A percentile compares a stretch with the other conserved stretches of the same genome.
These are phyloP conservation scores for Saccharomyces hybrid DNA, from an alignment of 1,139 yeast genomes.

Conservation along the genomic window DNA sequence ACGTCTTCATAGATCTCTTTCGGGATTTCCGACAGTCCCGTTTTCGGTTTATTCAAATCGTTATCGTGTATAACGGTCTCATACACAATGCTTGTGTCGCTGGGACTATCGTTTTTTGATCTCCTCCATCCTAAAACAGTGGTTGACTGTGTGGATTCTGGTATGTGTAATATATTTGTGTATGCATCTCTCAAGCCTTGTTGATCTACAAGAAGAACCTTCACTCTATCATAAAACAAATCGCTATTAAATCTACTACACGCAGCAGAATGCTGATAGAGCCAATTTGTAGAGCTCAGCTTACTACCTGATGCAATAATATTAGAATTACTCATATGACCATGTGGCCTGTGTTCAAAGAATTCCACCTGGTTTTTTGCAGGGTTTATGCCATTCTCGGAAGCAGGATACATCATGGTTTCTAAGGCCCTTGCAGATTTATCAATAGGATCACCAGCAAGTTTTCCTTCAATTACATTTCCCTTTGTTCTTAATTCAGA, in stretches of 20 bases:
- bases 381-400: constrained; percentile 16
- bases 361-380: constrained; percentile 30
- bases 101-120: constrained; percentile 21
- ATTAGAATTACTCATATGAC: constrained; percentile 33
- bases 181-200: constrained; percentile 74
- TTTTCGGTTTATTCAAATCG: constrained; percentile 39
- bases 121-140: constrained; percentile 34
- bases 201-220: constrained; percentile 36
- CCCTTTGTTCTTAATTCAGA: constrained; percentile 64
- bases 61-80: constrained; percentile 48
- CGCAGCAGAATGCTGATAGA: constrained; percentile 74
- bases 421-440: constrained; percentile 12
- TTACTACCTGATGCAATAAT: constrained; percentile 38
- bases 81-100: constrained; percentile 33
- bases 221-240: constrained; percentile 52
- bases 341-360: constrained; percentile 27
- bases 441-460: constrained; percentile 49
- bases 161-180: constrained; percentile 70
- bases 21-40: constrained; percentile 60
- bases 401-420: constrained; percentile 7
- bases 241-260: constrained; percentile 62
- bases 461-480: constrained; percentile 59
- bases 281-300: constrained; percentile 72
- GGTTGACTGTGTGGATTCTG: constrained; percentile 69
- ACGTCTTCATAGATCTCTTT: constrained; percentile 49